Percentiles rank a stretch among this genome's conserved stretches.
Conservation (phyloP, 139 green algal species). For the Chlorella sp. region DNA sequence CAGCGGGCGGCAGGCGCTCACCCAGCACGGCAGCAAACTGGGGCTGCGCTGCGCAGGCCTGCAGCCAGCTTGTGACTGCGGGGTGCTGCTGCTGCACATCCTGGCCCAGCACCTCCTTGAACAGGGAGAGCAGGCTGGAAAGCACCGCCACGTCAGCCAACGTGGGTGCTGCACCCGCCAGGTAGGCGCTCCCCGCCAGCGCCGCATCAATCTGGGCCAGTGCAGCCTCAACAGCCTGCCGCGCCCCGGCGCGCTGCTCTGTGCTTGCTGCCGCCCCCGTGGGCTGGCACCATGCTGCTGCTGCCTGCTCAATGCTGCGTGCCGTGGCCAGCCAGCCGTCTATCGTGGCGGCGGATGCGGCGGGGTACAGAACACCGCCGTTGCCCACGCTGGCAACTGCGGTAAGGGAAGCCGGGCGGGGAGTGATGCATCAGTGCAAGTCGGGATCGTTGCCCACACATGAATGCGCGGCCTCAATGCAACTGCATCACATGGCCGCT, state of each 20-base stretch:
- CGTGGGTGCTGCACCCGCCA: conserved; percentile 43
- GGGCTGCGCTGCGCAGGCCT: conserved; percentile 14
- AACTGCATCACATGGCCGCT: too few species aligned
- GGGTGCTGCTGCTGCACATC: conserved; percentile 45
- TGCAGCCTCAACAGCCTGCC: conserved; percentile 16
- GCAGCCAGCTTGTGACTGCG: conserved; percentile 51
- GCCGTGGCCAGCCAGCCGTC: conserved; percentile 65
- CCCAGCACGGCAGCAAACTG: conserved; percentile 61
- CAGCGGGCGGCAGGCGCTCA: conserved; percentile 35
- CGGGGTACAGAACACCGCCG: conserved; percentile 33
- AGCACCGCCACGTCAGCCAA: conserved; percentile 65
- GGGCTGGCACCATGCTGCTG: conserved; percentile 64
- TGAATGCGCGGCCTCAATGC: not conserved
- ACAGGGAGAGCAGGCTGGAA: conserved; percentile 55
- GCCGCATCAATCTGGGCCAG: conserved; percentile 50
- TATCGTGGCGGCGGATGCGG: conserved; percentile 35
- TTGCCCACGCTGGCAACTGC: conserved; percentile 44
- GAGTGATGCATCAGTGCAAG: not conserved
- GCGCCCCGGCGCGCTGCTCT: conserved; percentile 34
- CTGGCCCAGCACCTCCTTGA: conserved; percentile 57
- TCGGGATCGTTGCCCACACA: not conserved
- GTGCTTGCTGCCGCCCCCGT: conserved; percentile 26
- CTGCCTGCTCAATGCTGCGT: conserved; percentile 43
- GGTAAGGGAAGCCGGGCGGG: not conserved
- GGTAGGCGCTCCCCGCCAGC: conserved; percentile 27